Evolutionary conservation across 1,284 basidiomycete genomes (phyloP).

Genomic region (Ustilago vetiveriae): DNA sequence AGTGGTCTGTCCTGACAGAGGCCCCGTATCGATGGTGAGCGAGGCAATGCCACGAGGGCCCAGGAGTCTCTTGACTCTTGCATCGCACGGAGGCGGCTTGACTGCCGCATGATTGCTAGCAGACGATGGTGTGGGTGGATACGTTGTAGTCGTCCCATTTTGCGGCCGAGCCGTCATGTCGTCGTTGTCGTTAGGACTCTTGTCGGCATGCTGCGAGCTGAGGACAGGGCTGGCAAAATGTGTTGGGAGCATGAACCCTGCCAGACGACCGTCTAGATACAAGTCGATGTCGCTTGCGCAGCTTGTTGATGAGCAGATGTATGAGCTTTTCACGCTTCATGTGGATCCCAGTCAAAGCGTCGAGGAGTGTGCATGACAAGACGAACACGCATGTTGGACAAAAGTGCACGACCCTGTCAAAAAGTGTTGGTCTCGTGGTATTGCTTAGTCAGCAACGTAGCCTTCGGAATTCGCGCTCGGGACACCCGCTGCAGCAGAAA

Average conservation of each 20-base stretch:
- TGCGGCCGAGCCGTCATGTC: slow-evolving; percentile 18
- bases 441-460: slow-evolving; percentile 24
- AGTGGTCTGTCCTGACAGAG: slow-evolving; percentile 10
- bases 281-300: no score
- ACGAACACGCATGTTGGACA: no score
- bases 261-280: neutral
- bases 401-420: no score
- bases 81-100: slow-evolving; percentile 3
- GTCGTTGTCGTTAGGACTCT: neutral
- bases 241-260: slow-evolving; percentile 41
- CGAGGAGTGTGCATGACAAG: no score
- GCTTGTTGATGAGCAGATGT: no score
- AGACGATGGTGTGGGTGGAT: slow-evolving; percentile 9
- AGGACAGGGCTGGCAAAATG: slow-evolving; percentile 33
- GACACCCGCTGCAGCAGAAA: slow-evolving; percentile 8
- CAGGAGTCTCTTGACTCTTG: slow-evolving; percentile 16
- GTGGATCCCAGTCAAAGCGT: no score
- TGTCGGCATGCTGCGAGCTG: slow-evolving; percentile 16
- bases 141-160: slow-evolving; percentile 10
- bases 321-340: no score
- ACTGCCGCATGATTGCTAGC: neutral
- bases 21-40: slow-evolving; percentile 44
- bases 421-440: slow-evolving; percentile 23
- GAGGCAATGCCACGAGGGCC: slow-evolving; percentile 36
- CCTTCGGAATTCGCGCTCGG: slow-evolving; percentile 16